Evolutionary conservation across 306 rosid genomes (phyloP), one percentile per base, ranked within the genome.

Genomic region (Luffa aegyptiaca): DNA sequence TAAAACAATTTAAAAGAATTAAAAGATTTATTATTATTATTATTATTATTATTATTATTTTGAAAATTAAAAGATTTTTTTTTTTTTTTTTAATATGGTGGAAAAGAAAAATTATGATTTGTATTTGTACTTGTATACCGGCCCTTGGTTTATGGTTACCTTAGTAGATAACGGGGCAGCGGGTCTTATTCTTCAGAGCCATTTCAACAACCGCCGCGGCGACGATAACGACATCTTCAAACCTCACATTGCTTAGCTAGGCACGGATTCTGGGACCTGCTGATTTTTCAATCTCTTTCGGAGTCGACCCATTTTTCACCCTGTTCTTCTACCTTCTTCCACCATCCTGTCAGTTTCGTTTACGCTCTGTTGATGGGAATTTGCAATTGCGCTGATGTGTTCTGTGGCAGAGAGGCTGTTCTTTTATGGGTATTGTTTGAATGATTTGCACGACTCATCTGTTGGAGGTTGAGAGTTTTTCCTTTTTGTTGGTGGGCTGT

Each of bases 141-240:
- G 48, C 63, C 48, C 77, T 66, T 39, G 31, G 49, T 64, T 64
- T 6, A 14, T 48, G 59, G 58, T 52, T 74, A 48, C 35, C 78
- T 35, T 75, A 75, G 79, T 51, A 35, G 79, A 75, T 75, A 75
- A 75, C 79, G 64, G 64, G 64, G 64, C 64, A 52, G 14, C 62
- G 48, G 59, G 79, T 37, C 63, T 9, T 18, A 33, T 52, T 75
- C 46, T 36, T 75, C 46, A 8, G 42, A 36, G 63, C 63, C 21
- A 75, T 49, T 73, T 52, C 79, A 75, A 75, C 79, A 75, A 75
- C 79, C 63, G 59, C 17, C 5, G 41, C 79, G 9, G 13, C 35
- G 18, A 36, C 79, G 79, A 75, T 52, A 8, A 53, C 79, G 79
- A 75, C 79, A 52, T 64, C 5, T 17, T 20, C 35, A 75, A 75